These are phyloP conservation scores for Starmerella bacillaris DNA, from an alignment of 805 yeast species.

Conservation along the genomic window DNA sequence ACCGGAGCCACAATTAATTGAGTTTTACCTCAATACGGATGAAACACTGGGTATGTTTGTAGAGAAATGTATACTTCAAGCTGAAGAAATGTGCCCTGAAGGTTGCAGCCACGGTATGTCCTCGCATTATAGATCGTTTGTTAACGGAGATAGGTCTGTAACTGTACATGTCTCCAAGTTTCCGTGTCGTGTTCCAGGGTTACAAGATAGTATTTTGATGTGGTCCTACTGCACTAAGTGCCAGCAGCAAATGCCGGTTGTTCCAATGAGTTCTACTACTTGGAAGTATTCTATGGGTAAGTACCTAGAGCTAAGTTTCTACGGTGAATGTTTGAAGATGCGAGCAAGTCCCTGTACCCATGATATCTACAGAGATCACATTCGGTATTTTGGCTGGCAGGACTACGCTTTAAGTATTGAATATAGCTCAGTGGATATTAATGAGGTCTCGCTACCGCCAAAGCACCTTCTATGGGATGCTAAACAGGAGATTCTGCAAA, in stretches of 20 bases:
- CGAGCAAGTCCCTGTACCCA: slow-evolving; percentile 59
- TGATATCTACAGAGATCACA: slow-evolving; percentile 64
- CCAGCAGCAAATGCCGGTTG: slow-evolving; percentile 51
- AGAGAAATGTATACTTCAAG: slow-evolving; percentile 59
- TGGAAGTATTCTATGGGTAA: slow-evolving; percentile 90
- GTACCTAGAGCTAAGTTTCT: slow-evolving; percentile 68
- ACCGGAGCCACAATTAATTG: slow-evolving; percentile 68
- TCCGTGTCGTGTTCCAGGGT: slow-evolving; percentile 38
- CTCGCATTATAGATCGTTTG: slow-evolving; percentile 73
- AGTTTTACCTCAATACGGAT: slow-evolving; percentile 80
- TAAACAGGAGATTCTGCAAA: slow-evolving; percentile 46
- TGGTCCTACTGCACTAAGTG: slow-evolving; percentile 88
- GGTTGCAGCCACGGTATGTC: slow-evolving; percentile 55
- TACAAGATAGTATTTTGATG: slow-evolving; percentile 53
- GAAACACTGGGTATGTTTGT: slow-evolving; percentile 76
- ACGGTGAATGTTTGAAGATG: slow-evolving; percentile 41
- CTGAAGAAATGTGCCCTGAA: slow-evolving; percentile 51
- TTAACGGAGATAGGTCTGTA: slow-evolving; percentile 69
- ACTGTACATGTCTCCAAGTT: slow-evolving; percentile 55
- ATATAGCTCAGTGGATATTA: slow-evolving; percentile 52
- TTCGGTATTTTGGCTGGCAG: slow-evolving; percentile 66
- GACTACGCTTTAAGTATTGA: slow-evolving; percentile 66
- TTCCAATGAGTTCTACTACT: slow-evolving; percentile 68
- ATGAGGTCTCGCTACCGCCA: slow-evolving; percentile 64
- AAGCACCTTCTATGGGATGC: slow-evolving; percentile 56